Evolutionary conservation across 306 rosid genomes (phyloP).

Genomic region (Albizia julibrissin): DNA sequence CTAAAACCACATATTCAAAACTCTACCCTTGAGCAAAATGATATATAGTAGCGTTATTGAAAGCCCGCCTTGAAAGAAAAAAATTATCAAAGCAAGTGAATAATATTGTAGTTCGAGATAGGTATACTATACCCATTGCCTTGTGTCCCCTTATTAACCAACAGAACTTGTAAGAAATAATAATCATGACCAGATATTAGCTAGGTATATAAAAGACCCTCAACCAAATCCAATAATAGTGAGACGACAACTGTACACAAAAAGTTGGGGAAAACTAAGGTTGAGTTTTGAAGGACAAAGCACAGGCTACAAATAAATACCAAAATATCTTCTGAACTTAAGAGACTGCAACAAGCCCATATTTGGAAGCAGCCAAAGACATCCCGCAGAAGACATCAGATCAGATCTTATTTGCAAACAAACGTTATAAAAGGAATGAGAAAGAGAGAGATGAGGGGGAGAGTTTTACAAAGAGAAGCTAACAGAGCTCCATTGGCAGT

Average conservation of each 20-base stretch:
- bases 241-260: not conserved
- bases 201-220: not conserved
- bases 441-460: too few species aligned
- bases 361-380: not conserved
- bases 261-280: not conserved
- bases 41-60: too few species aligned
- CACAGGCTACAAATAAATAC: not conserved
- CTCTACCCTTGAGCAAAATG: not conserved
- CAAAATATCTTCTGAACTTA: not conserved
- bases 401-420: not conserved
- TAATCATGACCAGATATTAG: not conserved
- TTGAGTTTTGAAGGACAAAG: not conserved
- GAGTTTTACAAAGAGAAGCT: slow-evolving; percentile 72
- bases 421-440: not conserved
- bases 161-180: not conserved
- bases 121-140: not conserved
- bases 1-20: too few species aligned
- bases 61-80: not conserved
- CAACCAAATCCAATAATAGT: not conserved
- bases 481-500: slow-evolving; percentile 87
- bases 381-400: not conserved
- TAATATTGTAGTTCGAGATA: not conserved
- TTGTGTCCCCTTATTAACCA: not conserved
- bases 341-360: not conserved
- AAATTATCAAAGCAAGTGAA: not conserved